Conservation (phyloP, 2,329 filamentous ascomycete genomes). For the Scytalidium lignicola region DNA sequence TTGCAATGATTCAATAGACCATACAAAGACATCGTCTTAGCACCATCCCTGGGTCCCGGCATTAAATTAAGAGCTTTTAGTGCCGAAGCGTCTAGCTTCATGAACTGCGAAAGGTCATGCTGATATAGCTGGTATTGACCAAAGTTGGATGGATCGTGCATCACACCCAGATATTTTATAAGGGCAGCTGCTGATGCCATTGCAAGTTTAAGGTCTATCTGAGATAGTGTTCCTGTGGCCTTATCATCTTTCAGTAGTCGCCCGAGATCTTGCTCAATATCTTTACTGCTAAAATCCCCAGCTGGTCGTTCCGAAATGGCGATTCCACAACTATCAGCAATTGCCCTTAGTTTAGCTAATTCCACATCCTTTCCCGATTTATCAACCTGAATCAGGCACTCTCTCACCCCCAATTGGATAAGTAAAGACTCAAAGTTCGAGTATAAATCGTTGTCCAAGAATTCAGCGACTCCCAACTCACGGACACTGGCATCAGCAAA, state of each 20-base stretch:
- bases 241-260: conserved; percentile 83
- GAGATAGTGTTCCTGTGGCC: conserved; percentile 69
- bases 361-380: conserved; percentile 80
- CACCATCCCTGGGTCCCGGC: conserved; percentile 88
- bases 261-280: conserved; percentile 93
- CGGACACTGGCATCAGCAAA: conserved; percentile 96
- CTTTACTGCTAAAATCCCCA: conserved; percentile 77
- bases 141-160: conserved; percentile 91
- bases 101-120: conserved; percentile 92
- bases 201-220: conserved; percentile 88
- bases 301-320: conserved; percentile 76
- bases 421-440: conserved; percentile 96
- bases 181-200: conserved; percentile 93
- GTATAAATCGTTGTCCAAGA: conserved; percentile 97
- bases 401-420: conserved; percentile 92
- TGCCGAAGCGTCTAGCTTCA: conserved; percentile 95
- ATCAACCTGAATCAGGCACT: conserved; percentile 83
- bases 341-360: conserved; percentile 77
- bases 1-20: conserved; percentile 97
- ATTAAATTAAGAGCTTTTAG: conserved; percentile 93
- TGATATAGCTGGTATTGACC: conserved; percentile 97
- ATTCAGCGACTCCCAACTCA: conserved; percentile 94
- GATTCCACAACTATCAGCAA: conserved; percentile 88
- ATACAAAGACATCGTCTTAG: conserved; percentile 97
- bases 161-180: conserved; percentile 87